These are phyloP conservation scores for Coemansia sp. DNA, from an alignment of 192 early-diverging fungal genomes.

Conservation along the genomic window DNA sequence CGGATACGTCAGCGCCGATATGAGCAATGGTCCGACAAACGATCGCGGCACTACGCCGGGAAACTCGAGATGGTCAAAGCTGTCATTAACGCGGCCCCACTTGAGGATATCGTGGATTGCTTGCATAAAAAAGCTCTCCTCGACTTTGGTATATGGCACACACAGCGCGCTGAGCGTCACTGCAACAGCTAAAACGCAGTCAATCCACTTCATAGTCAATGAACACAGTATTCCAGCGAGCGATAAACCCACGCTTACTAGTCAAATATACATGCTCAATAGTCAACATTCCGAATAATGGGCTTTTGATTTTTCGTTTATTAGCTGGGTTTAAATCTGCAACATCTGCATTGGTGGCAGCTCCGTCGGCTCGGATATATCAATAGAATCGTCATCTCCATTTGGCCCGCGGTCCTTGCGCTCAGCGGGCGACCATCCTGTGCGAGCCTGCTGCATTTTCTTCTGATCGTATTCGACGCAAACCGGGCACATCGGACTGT, in stretches of 20 bases:
- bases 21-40: conserved; percentile 76
- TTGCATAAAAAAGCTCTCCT: conserved; percentile 95
- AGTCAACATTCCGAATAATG: background rate
- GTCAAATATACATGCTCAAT: too few species aligned
- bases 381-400: background rate
- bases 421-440: conserved; percentile 34
- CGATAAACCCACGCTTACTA: background rate
- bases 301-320: background rate
- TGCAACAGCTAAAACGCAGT: conserved; percentile 13
- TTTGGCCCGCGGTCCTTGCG: conserved; percentile 13
- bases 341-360: conserved; percentile 39
- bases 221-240: background rate
- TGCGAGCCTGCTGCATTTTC: conserved; percentile 12
- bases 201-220: conserved; percentile 4
- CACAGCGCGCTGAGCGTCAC: conserved; percentile 30
- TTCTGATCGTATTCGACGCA: conserved; percentile 35
- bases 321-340: conserved; percentile 5
- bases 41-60: conserved; percentile 95
- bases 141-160: conserved; percentile 88
- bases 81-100: conserved; percentile 39
- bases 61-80: conserved; percentile 85
- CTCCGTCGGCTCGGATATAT: conserved; percentile 9
- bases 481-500: conserved; percentile 25
- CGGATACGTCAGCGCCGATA: conserved; percentile 48
- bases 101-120: conserved; percentile 85